These are phyloP conservation scores for Ulvella scutata DNA, from an alignment of 139 green algal genomes.

Conservation along the genomic window DNA sequence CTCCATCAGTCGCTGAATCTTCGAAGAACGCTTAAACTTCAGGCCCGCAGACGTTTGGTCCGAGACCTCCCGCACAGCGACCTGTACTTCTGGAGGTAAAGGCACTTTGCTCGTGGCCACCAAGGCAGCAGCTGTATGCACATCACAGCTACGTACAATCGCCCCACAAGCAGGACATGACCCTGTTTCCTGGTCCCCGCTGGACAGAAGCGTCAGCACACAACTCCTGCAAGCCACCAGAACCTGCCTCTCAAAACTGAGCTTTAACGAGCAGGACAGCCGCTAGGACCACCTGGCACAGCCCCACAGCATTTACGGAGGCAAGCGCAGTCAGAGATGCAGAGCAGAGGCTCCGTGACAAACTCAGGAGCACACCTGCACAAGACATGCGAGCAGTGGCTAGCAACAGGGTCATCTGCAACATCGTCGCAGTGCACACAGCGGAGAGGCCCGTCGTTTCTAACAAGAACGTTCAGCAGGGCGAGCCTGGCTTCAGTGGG, in stretches of 20 bases:
- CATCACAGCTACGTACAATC: conserved; percentile 12
- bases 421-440: conserved; percentile 59
- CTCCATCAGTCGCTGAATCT: conserved; percentile 20
- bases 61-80: background rate
- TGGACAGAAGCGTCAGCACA: background rate
- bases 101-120: conserved; percentile 3
- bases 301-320: no score
- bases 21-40: conserved; percentile 8
- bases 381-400: conserved; percentile 60
- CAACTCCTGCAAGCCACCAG: background rate
- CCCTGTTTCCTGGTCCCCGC: background rate
- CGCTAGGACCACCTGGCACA: background rate
- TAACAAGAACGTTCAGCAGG: conserved; percentile 22
- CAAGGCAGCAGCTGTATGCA: conserved; percentile 27
- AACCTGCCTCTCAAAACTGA: no score
- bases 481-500: conserved; percentile 8
- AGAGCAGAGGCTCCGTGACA: no score
- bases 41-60: background rate
- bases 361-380: conserved; percentile 32
- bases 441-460: background rate
- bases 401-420: conserved; percentile 48
- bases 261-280: no score
- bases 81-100: background rate
- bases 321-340: no score
- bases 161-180: conserved; percentile 16